Base-by-base conservation (phyloP, 345 rosid species). In the Rhodamnia argentea region DNA sequence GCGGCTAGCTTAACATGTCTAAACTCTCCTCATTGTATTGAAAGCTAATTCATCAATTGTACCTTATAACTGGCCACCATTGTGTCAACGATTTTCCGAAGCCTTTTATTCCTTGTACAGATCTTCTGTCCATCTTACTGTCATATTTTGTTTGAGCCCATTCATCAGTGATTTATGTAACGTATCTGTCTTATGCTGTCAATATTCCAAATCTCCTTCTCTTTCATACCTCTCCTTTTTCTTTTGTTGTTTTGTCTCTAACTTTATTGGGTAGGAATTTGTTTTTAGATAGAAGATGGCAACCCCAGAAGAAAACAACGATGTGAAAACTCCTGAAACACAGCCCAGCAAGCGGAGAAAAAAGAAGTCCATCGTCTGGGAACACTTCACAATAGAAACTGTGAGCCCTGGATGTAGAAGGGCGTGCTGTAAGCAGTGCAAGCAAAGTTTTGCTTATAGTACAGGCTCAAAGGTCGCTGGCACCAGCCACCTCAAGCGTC, bases 391-490 rank as follows among this genome's bases (percentile, higher is more conserved):
- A 4, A 93, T 97, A 50, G 95, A 96, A 89, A 85, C 83, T 3
- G 94, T 96, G 2, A 90, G 96, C 62, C 87, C 97, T 6, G 95
- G 92, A 78, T 92, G 96, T 89, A 93, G 97, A 89, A 93, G 99
- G 86, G 99, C 98, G 53, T 92, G 89, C 87, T 97, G 99, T 91
- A 97, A 96, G 83, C 96, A 92, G 84, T 97, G 99, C 95, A 97
- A 94, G 86, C 98, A 96, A 90, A 97, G 97, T 88, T 97, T 97
- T 91, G 99, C 99, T n/a, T 97, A 97, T 83, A 96, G 99, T 90
- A 95, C 94, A 4, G 99, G 99, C 83, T 89, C 94, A 3, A 96
- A 97, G 89, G 99, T 97, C 10, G 98, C 98, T 83, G 98, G 99
- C 23, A 97, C 99, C 56, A 96, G 98, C 88, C 99, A 96, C 89